Base-by-base conservation (phyloP, 1,284 basidiomycete species). In the Dichomitus squalens region DNA sequence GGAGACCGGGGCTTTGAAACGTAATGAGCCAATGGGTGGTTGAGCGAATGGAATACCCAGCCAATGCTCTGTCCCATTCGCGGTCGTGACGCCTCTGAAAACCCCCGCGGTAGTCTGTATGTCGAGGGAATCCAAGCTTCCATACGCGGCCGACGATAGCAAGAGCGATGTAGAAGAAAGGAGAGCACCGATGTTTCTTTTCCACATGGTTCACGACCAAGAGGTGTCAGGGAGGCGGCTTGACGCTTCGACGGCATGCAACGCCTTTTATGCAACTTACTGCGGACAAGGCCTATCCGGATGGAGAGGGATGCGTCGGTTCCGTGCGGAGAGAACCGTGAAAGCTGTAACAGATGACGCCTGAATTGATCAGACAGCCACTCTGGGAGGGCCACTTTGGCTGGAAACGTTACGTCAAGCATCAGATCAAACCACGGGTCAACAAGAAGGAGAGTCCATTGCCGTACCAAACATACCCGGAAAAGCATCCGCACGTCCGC, bases 31-130 rank as follows among this genome's bases (percentile, higher is more conserved):
- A 4, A 81, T 64, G 0, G 86, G 88, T 21, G 87, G 78, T 58
- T 82, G 72, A 16, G 85, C 87, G 61, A 81, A 92, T 0, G 86
- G 88, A 44, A 92, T 83, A 1, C 87, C 87, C 3, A 88, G 74
- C 79, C 82, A 86, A 16, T 62, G 61, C 7, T 85, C 82, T 4
- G 78, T 79, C 12, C 76, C 78, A 57, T 78, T 78, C 0, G 66
- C 46, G 12, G 73, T 72, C 14, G 71, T 57, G 2, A 76, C 57
- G 4, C 83, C 83, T 11, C 73, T 73, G 63, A 84, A 85, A 0
- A 68, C 75, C 8, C 83, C 82, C 1, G 73, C 76, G 7, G 70
- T 73, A 20, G 81, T 64, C 6, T 57, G 52, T 21, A 82, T 71
- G 27, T 76, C 73, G 16, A 64, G 51, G 5, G 12, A 6, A 4